Conservation (phyloP, 2,329 filamentous ascomycete species). For the Alternaria burnsii region DNA sequence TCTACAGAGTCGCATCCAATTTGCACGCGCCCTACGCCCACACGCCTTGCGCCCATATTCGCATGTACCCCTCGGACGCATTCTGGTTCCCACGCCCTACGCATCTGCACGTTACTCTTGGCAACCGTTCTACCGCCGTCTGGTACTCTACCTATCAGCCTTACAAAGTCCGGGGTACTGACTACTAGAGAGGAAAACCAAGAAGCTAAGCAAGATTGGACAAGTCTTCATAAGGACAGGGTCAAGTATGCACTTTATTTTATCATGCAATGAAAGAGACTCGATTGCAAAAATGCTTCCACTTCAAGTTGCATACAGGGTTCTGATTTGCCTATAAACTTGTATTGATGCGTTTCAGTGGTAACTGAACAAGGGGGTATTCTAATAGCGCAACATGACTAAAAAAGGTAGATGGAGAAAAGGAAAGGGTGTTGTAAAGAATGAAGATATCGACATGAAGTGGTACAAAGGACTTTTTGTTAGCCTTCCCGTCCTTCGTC, state of each 20-base stretch:
- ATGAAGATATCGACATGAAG: conserved; percentile 1
- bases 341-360: neutral
- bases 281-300: neutral
- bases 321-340: neutral
- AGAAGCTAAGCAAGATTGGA: neutral
- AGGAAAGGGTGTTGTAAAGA: conserved; percentile 1
- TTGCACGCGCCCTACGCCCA: neutral
- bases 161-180: neutral
- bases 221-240: neutral
- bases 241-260: neutral
- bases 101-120: neutral
- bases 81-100: neutral
- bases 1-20: no score
- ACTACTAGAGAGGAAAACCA: neutral
- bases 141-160: neutral
- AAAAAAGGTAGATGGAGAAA: neutral
- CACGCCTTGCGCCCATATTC: neutral
- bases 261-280: neutral
- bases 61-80: neutral
- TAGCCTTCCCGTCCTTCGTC: neutral
- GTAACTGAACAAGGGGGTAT: conserved; percentile 1
- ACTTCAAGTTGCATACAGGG: neutral
- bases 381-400: conserved; percentile 1
- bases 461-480: neutral
- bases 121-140: neutral